phyloP scores from a whole-genome alignment of 2,329 filamentous ascomycete species.

The Fusarium avenaceum region DNA sequence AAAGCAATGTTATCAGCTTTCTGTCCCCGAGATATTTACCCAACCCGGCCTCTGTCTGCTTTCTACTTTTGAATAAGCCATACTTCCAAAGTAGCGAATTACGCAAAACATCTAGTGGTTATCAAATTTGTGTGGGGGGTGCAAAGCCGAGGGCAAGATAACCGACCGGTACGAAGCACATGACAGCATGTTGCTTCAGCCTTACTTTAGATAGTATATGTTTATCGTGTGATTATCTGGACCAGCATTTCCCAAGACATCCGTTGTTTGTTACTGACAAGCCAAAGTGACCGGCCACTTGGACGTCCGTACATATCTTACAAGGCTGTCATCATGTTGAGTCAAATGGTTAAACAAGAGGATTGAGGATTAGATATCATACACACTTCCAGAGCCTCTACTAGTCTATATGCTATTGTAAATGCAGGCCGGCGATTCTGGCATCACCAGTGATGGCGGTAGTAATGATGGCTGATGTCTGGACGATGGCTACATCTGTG shows the following conservation, averaged over 20 bases:
- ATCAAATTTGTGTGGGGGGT: slow-evolving; percentile 9
- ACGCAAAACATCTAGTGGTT: not conserved
- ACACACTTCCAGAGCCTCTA: slow-evolving; percentile 46
- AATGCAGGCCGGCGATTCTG: slow-evolving; percentile 26
- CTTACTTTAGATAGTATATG: not conserved
- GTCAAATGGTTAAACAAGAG: slow-evolving; percentile 26
- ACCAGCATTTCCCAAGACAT: not conserved
- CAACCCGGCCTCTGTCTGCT: not conserved
- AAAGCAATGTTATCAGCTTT: slow-evolving; percentile 18
- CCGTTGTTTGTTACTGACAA: not conserved
- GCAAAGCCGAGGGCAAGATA: slow-evolving; percentile 11
- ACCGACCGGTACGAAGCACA: not conserved
- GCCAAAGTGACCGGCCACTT: not conserved
- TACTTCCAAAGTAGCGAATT: not conserved
- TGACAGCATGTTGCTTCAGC: not conserved
- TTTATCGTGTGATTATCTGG: not conserved
- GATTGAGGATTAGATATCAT: slow-evolving; percentile 46
- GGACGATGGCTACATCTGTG: slow-evolving; percentile 10
- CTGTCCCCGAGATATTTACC: not conserved
- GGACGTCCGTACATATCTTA: not conserved
- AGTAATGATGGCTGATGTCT: slow-evolving; percentile 24
- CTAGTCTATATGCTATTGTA: slow-evolving; percentile 42
- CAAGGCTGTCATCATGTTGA: slow-evolving; percentile 9
- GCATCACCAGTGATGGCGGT: slow-evolving; percentile 5
- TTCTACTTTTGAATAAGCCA: not conserved